A percentile compares a stretch with the other conserved stretches of the same genome.
Conservation (phyloP, 2,329 filamentous ascomycete genomes). For the Aspergillus sp. region DNA sequence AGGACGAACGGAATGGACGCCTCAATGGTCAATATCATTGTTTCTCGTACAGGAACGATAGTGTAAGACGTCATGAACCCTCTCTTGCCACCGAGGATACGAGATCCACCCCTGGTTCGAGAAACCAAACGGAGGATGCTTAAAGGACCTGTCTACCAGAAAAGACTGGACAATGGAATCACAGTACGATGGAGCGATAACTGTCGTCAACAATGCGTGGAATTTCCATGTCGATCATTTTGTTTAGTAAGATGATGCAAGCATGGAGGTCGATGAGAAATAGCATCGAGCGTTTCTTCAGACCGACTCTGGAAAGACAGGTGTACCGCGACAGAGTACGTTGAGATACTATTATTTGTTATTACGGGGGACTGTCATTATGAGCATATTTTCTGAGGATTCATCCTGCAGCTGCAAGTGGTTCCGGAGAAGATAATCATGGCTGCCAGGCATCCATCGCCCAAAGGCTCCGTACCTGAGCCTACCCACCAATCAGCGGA, state of each 20-base stretch:
- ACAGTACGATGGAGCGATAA: too few relatives aligned
- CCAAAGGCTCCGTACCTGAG: constrained; percentile 17
- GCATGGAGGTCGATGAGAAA: neutral
- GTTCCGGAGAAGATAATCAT: constrained; percentile 6
- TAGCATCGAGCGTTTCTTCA: neutral
- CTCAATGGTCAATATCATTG: constrained; percentile 1
- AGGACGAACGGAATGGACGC: neutral
- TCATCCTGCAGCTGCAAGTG: neutral
- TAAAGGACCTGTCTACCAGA: neutral
- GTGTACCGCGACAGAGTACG: too few relatives aligned
- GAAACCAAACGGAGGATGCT: neutral
- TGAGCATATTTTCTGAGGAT: neutral
- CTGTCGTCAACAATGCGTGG: too few relatives aligned
- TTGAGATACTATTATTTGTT: neutral
- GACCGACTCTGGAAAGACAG: too few relatives aligned
- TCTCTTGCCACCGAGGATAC: constrained; percentile 8
- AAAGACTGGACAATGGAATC: neutral
- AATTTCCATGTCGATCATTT: too few relatives aligned
- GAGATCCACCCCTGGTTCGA: constrained; percentile 5
- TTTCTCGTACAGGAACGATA: neutral
- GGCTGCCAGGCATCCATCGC: constrained; percentile 15
- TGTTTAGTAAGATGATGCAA: too few relatives aligned
- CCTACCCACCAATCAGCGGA: constrained; percentile 15
- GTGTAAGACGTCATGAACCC: constrained; percentile 10
- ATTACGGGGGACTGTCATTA: neutral